Base-by-base conservation (phyloP, 805 yeast genomes). In the Teunomyces stri region DNA sequence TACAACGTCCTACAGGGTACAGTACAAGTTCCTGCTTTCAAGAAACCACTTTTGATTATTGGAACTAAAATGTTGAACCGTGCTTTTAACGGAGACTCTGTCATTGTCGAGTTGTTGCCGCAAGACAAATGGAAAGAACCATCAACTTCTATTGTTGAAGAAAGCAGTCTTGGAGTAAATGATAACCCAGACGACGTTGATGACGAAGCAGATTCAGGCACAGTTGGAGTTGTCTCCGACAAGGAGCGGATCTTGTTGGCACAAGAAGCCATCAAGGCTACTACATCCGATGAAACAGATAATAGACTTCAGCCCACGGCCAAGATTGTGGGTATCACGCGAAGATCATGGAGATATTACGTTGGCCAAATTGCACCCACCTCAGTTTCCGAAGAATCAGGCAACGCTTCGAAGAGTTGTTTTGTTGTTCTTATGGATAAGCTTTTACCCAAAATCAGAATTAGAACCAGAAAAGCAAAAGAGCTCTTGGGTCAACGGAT, bases 341-440 rank as follows among this genome's bases (percentile, higher is more conserved):
- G 89, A 68, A 80, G 99, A 67, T 88, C 92, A 51, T 94, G 99
- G 99, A 80, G 99, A 64, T 83, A 84, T 54, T 94, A 91, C 61
- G 99, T 94, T 33, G 99, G 99, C 11, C 97, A 91, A 65, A 76
- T 94, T 51, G 85, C 92, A 2, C 85, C 89, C 37, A 77, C 83
- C 31, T 84, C 96, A 2, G 85, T 87, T 1, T 65, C 63, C 4
- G 81, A 80, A 44, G 77, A 75, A 42, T 41, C 51, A 10, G 79
- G 87, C 12, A 83, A 85, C 54, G 81, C 95, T 6, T 77, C 87
- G 15, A 84, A 85, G 59, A 80, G 81, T 40, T 92, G 94, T 46
- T 85, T 94, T 58, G 95, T 94, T 18, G 75, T 87, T 42, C 78
- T 95, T 49, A 85, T 94, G 94, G 98, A 94, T 65, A 82, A 82